A percentile compares a stretch with the other conserved stretches of the same genome.
Evolutionary conservation across 23 red algal species (phyloP).

Genomic region (Pyropia yezoensis): DNA sequence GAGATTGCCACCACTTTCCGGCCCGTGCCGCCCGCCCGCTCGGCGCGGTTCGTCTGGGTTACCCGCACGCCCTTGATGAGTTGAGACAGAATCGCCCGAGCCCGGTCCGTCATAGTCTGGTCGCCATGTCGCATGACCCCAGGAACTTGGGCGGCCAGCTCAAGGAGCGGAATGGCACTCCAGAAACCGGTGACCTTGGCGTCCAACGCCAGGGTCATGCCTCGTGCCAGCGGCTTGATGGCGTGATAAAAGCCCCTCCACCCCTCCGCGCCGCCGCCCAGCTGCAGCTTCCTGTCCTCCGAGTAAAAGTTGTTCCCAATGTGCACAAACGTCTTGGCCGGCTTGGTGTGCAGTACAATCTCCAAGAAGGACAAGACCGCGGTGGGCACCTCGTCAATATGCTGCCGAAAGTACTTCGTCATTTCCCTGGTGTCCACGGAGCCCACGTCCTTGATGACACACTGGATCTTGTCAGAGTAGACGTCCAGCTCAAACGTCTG

Average conservation of each 20-base stretch:
- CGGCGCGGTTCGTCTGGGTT: too few species aligned
- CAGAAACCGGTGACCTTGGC: conserved; percentile 2
- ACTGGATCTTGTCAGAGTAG: conserved; percentile 22
- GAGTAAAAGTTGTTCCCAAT: conserved; percentile 24
- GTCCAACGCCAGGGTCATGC: conserved; percentile 53
- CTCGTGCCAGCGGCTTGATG: conserved; percentile 33
- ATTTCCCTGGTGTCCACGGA: conserved; percentile 30
- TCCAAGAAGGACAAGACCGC: conserved; percentile 36
- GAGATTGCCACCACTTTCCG: conserved; percentile 1
- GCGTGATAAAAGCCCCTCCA: conserved; percentile 56
- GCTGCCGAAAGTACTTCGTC: conserved; percentile 26
- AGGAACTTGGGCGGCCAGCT: too few species aligned
- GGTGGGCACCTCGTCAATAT: conserved; percentile 15
- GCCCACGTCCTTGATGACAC: conserved; percentile 29
- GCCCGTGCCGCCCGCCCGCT: too few species aligned
- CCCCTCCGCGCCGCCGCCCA: conserved; percentile 48
- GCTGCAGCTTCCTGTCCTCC: conserved; percentile 2
- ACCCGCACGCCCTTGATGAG: too few species aligned
- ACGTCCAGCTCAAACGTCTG: conserved; percentile 11
- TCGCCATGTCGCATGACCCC: too few species aligned
- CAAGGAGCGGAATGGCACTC: too few species aligned
- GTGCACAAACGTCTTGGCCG: conserved; percentile 37
- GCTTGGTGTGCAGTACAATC: conserved; percentile 40
- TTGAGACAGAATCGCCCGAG: too few species aligned
- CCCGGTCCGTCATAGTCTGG: too few species aligned